Conservation (phyloP, 306 rosid genomes). For the Cicer cuneatum region DNA sequence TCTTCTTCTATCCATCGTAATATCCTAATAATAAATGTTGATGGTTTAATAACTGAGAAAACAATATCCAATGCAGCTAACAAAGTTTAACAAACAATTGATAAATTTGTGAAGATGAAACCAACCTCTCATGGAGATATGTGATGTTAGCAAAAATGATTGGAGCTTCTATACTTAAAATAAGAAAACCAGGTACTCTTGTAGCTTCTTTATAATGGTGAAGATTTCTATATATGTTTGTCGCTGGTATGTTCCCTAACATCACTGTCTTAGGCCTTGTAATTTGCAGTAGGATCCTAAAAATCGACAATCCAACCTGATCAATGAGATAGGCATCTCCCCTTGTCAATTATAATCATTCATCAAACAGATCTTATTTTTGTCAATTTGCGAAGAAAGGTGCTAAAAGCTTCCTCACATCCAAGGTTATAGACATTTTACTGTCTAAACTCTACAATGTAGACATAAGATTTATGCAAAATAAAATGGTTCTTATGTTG, state of each 20-base stretch:
- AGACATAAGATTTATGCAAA: constrained; percentile 9
- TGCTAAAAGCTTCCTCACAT: constrained; percentile 16
- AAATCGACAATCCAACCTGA: constrained; percentile 82
- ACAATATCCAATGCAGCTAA: background rate
- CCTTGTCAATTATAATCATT: constrained; percentile 24
- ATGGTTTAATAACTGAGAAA: constrained; percentile 3
- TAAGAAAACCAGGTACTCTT: constrained; percentile 74
- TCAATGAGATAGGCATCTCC: constrained; percentile 31
- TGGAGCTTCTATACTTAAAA: constrained; percentile 84
- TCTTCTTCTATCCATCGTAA: constrained; percentile 88
- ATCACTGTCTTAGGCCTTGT: constrained; percentile 84
- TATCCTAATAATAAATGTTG: constrained; percentile 57
- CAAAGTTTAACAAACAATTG: background rate
- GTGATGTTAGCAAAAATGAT: constrained; percentile 86
- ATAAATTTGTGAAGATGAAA: constrained; percentile 14
- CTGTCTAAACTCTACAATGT: background rate
- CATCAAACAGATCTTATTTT: constrained; percentile 2
- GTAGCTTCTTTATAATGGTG: constrained; percentile 80
- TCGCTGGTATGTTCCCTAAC: constrained; percentile 78
- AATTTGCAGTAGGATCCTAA: constrained; percentile 78
- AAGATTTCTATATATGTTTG: constrained; percentile 68
- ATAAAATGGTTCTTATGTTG: background rate
- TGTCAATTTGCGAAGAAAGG: constrained; percentile 20
- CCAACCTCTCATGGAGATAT: constrained; percentile 81
- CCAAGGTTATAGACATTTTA: background rate